phyloP scores from a whole-genome alignment of 2,329 filamentous ascomycete species.

The Elsinoe australis region DNA sequence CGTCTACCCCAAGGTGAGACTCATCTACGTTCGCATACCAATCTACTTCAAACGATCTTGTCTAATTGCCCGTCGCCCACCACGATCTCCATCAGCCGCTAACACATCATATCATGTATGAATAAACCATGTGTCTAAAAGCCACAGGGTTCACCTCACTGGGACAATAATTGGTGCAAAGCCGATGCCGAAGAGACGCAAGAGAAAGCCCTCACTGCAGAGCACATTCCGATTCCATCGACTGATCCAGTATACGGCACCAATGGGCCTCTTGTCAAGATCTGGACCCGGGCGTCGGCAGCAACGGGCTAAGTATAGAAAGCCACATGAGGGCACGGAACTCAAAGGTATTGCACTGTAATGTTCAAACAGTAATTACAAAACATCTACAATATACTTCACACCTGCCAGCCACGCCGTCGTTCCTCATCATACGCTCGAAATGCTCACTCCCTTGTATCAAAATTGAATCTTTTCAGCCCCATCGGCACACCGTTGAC shows the following conservation, averaged over 20 bases:
- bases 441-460: conserved; percentile 7
- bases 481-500: background rate
- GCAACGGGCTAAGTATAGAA: background rate
- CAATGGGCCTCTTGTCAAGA: conserved; percentile 10
- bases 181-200: background rate
- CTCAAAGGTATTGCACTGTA: background rate
- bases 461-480: background rate
- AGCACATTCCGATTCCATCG: background rate
- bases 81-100: background rate
- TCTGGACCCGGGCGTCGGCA: conserved; percentile 13
- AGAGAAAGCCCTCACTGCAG: conserved; percentile 3
- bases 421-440: background rate
- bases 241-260: conserved; percentile 7
- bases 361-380: conserved; percentile 7
- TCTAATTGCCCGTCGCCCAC: background rate
- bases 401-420: conserved; percentile 1
- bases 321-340: conserved; percentile 1
- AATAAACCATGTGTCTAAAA: too few relatives aligned
- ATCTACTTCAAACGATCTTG: conserved; percentile 1
- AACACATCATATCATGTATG: too few relatives aligned
- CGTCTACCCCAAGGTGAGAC: conserved; percentile 16
- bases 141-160: conserved; percentile 6
- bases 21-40: conserved; percentile 12
- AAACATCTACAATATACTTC: conserved; percentile 8
- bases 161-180: conserved; percentile 16